Conservation (phyloP, 495 filamentous ascomycete species). For the Neurospora hispaniola region DNA sequence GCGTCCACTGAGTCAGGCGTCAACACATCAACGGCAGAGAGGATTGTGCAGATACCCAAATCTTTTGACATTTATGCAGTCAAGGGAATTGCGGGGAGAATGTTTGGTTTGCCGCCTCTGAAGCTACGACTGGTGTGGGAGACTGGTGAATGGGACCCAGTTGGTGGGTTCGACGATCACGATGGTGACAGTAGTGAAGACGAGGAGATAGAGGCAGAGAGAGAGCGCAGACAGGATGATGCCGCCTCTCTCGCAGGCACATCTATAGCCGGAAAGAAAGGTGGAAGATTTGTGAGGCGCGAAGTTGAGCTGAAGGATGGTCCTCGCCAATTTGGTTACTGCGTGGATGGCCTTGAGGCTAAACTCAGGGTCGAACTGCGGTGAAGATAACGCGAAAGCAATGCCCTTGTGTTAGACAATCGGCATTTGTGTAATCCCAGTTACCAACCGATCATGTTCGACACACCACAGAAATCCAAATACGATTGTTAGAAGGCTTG, state of each 20-base stretch:
- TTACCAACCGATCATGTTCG: background rate
- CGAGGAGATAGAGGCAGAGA: conserved; percentile 26
- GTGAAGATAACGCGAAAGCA: conserved; percentile 1
- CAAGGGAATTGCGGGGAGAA: conserved; percentile 61
- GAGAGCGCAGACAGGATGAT: conserved; percentile 8
- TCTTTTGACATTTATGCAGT: conserved; percentile 70
- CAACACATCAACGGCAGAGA: conserved; percentile 5
- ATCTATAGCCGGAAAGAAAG: conserved; percentile 13
- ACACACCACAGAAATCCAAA: background rate
- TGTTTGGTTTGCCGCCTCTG: conserved; percentile 57
- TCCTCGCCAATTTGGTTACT: conserved; percentile 70
- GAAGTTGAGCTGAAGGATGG: conserved; percentile 77
- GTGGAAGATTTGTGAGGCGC: conserved; percentile 51
- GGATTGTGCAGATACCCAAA: conserved; percentile 53
- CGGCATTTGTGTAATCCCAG: background rate
- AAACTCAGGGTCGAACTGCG: conserved; percentile 55
- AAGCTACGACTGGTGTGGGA: conserved; percentile 61
- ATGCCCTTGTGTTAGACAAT: background rate
- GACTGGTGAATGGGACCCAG: conserved; percentile 76
- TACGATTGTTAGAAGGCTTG: background rate
- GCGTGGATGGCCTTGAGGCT: conserved; percentile 60
- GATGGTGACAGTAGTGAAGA: conserved; percentile 48
- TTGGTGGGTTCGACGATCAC: conserved; percentile 50
- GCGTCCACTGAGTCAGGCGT: conserved; percentile 9
- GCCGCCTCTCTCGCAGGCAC: background rate